Base-by-base conservation (phyloP, 2,329 filamentous ascomycete genomes). In the Penicillium sumatraense region DNA sequence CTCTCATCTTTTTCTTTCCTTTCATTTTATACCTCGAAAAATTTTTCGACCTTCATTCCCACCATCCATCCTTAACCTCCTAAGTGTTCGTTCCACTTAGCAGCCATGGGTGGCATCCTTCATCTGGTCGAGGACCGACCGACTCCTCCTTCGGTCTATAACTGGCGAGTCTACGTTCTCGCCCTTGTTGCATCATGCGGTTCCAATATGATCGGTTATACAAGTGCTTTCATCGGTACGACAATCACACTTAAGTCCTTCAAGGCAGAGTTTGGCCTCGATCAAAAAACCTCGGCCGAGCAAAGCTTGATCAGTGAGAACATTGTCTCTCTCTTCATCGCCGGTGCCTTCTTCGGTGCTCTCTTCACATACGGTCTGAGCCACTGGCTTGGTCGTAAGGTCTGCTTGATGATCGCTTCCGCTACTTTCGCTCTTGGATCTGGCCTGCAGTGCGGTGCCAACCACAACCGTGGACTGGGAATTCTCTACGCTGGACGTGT, bases 301-400 rank as follows among this genome's bases (percentile, higher is more conserved):
- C 75, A 86, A 23, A 81, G 83, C 24, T 72, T 89, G 13, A 78
- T 89, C 48, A 87, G 86, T 68, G 78, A 86, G 61, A 92, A 91
- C 70, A 90, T 91, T 57, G 89, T 91, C 50, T 90, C 87, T 10
- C 82, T 89, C 33, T 91, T 90, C 76, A 89, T 92, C 72, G 89
- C 89, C n/a, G 89, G 89, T 57, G 89, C 89, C 57, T 91, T 93
- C 77, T 91, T 92, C 66, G 89, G 89, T 52, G 84, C 86, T 23
- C 70, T 90, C 16, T 79, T 81, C 53, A 87, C 86, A 58, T 91
- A 89, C 60, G 78, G 74, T 20, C 81, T 85, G 14, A 84, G 82
- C 20, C 85, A 87, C 76, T 88, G 81, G 68, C 71, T 86, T 49
- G 89, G 88, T 31, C 83, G 88, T 33, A 84, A 84, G 66, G 82